Base-by-base conservation (phyloP, 306 rosid genomes). In the Gastrolobium villosum region DNA sequence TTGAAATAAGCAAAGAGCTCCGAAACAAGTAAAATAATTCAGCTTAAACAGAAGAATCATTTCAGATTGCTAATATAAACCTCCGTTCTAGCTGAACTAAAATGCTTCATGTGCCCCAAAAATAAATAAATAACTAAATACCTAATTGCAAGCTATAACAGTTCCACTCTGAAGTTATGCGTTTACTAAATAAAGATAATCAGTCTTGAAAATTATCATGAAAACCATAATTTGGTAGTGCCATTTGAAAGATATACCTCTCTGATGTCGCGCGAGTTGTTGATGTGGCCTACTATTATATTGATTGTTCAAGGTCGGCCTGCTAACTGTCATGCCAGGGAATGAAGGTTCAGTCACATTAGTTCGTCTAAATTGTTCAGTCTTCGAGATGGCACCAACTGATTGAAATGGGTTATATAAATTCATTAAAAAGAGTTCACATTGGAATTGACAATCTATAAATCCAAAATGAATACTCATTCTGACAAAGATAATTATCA, bases 241-340 rank as follows among this genome's bases (percentile, higher is more conserved):
- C 28, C 49, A 56, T 69, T 72, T 30, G n/a, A 60, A 69, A 78
- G 52, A 55, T 28, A 77, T 91, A 96, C 99, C 99, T 90, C 92
- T 96, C 72, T 85, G 99, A 85, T 95, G 98, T 70, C 96, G 94
- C 70, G 53, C 81, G 53, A 79, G 74, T 79, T 84, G 98, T 73
- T 90, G 98, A 85, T 91, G 98, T 3, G 82, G 78, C 86, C 97
- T 89, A 72, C 59, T 78, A 75, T 75, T 86, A 81, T 86, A 80
- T 65, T 86, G 96, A 81, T 84, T 90, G 88, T 81, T 86, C 80
- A 85, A 70, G 50, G 86, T 75, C 3, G 88, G 72, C 80, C 89
- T 86, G 83, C 87, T 71, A 43, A 81, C 92, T 9, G 91, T 69
- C 75, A 82, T 48, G 70, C 66, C 88, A 43, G 93, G 81, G 44